Evolutionary conservation across 441 rosid species (phyloP).

Genomic region (Bruguiera hainesii): DNA sequence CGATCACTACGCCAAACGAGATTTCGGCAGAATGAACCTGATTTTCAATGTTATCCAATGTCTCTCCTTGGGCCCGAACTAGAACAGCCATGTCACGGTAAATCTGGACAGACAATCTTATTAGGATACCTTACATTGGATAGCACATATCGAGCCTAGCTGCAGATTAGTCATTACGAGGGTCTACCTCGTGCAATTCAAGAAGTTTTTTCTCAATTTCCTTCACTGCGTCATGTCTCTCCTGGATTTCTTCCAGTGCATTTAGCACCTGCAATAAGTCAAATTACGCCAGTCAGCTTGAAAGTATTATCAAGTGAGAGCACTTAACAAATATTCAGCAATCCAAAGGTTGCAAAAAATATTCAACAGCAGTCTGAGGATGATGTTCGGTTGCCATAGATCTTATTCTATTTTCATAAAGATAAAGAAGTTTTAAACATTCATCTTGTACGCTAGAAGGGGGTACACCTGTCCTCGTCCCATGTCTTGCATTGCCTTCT

Average conservation of each 20-base stretch:
- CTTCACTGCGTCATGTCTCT: conserved; percentile 87
- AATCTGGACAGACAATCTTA: conserved; percentile 41
- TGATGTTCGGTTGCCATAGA: not conserved
- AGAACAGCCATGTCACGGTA: conserved; percentile 93
- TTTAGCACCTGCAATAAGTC: conserved; percentile 52
- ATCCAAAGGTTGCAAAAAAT: not conserved
- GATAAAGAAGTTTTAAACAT: not conserved
- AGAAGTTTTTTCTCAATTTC: conserved; percentile 94
- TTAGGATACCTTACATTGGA: conserved; percentile 15
- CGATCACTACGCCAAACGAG: too few relatives aligned
- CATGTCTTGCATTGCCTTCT: conserved; percentile 85
- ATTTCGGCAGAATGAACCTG: conserved; percentile 42
- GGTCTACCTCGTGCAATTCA: conserved; percentile 76
- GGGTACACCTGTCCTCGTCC: conserved; percentile 78
- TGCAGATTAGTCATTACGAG: not conserved
- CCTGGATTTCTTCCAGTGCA: conserved; percentile 89
- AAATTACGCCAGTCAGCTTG: too few relatives aligned
- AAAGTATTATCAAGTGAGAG: too few relatives aligned
- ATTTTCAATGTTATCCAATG: conserved; percentile 81
- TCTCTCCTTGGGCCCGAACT: conserved; percentile 94
- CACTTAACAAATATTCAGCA: too few relatives aligned
- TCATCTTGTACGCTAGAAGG: not conserved
- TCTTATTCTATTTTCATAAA: not conserved
- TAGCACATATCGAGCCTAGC: not conserved
- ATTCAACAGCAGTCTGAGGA: too few relatives aligned